These are phyloP conservation scores for Fusarium sp. DNA, from an alignment of 2,329 filamentous ascomycete species.

Conservation along the genomic window DNA sequence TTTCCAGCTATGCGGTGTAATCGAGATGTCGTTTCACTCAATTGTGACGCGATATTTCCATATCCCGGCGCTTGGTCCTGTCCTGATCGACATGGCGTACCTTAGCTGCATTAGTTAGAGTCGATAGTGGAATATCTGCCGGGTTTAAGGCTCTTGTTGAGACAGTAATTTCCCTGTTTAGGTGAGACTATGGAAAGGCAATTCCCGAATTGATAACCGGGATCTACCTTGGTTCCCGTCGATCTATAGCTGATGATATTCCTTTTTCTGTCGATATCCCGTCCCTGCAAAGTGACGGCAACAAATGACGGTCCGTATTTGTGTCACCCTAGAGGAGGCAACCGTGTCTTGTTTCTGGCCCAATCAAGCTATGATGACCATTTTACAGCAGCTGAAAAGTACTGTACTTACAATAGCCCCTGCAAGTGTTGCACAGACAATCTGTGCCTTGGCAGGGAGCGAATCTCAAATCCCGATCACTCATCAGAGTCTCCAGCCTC, in stretches of 20 bases:
- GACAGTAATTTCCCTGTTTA: too few relatives aligned
- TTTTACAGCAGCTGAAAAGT: not conserved
- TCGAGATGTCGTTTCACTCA: not conserved
- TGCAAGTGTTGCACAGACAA: not conserved
- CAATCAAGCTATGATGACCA: not conserved
- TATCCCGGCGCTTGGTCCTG: not conserved
- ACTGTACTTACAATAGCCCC: not conserved
- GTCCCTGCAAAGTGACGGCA: not conserved
- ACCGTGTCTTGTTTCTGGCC: not conserved
- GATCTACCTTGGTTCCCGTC: too few relatives aligned
- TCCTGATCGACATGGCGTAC: not conserved
- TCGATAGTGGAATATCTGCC: too few relatives aligned
- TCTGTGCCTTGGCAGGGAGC: not conserved
- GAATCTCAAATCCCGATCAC: slow-evolving; percentile 15
- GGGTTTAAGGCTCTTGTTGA: too few relatives aligned
- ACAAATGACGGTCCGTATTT: not conserved
- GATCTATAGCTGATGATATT: not conserved
- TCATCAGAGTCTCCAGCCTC: not conserved
- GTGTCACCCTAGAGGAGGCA: not conserved
- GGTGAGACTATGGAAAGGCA: too few relatives aligned
- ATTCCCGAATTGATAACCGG: too few relatives aligned
- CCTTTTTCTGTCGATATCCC: not conserved
- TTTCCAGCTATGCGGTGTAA: slow-evolving; percentile 7
- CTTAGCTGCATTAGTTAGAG: not conserved
- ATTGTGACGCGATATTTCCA: not conserved